Base-by-base conservation (phyloP, 192 early-diverging fungal species). In the Irineochytrium annulatum region DNA sequence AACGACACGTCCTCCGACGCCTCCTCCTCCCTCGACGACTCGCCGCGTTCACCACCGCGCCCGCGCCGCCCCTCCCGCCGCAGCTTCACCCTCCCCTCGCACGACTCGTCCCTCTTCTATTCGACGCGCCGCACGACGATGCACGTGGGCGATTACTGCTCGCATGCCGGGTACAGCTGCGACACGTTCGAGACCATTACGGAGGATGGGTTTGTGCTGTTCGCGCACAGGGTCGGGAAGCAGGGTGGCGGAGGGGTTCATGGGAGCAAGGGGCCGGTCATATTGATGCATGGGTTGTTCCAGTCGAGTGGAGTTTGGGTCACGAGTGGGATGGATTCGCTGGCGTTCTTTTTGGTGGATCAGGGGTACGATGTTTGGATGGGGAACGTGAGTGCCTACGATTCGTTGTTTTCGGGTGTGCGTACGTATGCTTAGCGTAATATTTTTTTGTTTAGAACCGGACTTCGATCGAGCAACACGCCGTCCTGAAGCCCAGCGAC, bases 221-320 rank as follows among this genome's bases (percentile, higher is more conserved):
- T 49, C 24, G 26, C 26, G 6, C 46, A 49, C 22, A 14, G 46
- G 6, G 46, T 49, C 24, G 46, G 13, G 3, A 70, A 67, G 46
- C 60, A 44, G 8, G 56, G 66, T 0, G 37, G 69, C 22, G 52
- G 69, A 11, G 46, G 69, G 1, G 69, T 73, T 61, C 71, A 73
- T 27, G 71, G 71, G 4, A n/a, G n/a, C 3, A 70, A 67, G 46
- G 67, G 54, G 8, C 61, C 71, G 0, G 37, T 73, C 22, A 57
- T 73, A 11, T 51, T 73, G 1, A 73, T 73, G 67, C 71, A 73
- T 27, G 71, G 71, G 4, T 35, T 73, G 17, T 73, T 73, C 59
- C 71, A 73, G 51, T 56, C 52, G 39, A 44, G 48, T 3, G 71
- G 71, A 3, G 65, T 73, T 1, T 73, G 64, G 55, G 55, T 60